Conservation (phyloP, 345 rosid genomes). For the Garcia nutans region DNA sequence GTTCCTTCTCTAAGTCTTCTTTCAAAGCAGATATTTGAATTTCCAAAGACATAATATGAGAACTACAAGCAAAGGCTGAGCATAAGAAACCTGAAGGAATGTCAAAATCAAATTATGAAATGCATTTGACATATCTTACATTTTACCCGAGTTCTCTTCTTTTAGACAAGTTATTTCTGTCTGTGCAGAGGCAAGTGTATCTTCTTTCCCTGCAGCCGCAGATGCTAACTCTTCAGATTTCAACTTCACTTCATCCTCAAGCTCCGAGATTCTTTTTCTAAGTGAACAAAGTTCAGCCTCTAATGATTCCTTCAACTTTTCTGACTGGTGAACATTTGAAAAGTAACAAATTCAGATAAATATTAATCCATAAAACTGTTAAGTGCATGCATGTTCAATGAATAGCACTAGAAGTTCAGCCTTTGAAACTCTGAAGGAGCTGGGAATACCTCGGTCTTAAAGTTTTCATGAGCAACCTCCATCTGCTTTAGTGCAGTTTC, state of each 20-base stretch:
- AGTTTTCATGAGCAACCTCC: conserved; percentile 81
- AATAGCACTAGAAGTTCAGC: neutral
- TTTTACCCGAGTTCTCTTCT: conserved; percentile 64
- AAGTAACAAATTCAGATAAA: neutral
- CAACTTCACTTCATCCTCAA: conserved; percentile 60
- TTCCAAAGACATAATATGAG: conserved; percentile 65
- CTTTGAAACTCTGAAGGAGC: conserved; percentile 7
- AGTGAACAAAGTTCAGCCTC: conserved; percentile 72
- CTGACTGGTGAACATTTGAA: conserved; percentile 48
- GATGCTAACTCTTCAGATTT: conserved; percentile 69
- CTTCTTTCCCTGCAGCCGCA: conserved; percentile 65
- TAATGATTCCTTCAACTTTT: conserved; percentile 57
- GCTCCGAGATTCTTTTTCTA: conserved; percentile 65
- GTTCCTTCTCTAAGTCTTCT: conserved; percentile 68
- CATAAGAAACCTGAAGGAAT: conserved; percentile 16
- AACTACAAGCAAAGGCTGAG: conserved; percentile 45
- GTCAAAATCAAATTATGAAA: conserved; percentile 2
- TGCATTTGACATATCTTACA: conserved; percentile 35
- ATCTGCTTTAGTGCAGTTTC: conserved; percentile 91
- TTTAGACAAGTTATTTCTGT: conserved; percentile 66
- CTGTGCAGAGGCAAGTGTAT: conserved; percentile 60
- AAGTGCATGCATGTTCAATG: neutral
- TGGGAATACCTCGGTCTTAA: conserved; percentile 63
- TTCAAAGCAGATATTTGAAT: conserved; percentile 57
- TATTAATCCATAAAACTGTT: neutral